Percentiles rank a stretch among this genome's conserved stretches.
Evolutionary conservation across 1,284 basidiomycete genomes (phyloP).

Genomic region (Dichomitus squalens): DNA sequence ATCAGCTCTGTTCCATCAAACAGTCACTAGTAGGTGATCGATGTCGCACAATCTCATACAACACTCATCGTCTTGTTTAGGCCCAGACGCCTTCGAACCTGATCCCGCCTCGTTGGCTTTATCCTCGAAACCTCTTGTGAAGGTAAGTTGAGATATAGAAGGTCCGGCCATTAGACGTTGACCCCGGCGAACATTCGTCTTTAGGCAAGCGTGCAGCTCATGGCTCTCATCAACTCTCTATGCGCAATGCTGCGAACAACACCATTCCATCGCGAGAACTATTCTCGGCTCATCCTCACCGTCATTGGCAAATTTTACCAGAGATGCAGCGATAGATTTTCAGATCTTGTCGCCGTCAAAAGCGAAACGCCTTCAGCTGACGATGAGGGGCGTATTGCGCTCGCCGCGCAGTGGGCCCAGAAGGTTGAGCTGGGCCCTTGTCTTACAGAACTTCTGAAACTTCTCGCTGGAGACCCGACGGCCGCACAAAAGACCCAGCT

Average conservation of each 20-base stretch:
- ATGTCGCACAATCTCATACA: not conserved
- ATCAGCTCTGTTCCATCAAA: constrained; percentile 83
- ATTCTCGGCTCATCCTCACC: constrained; percentile 92
- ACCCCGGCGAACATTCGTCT: not conserved
- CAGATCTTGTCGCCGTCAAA: constrained; percentile 63
- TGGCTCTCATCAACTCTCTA: constrained; percentile 90
- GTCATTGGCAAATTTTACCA: constrained; percentile 98
- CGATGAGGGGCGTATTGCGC: constrained; percentile 47
- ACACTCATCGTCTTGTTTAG: constrained; percentile 38
- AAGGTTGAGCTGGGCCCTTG: constrained; percentile 76
- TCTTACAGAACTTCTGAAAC: constrained; percentile 60
- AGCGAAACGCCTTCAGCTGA: constrained; percentile 36
- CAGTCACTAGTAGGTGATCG: constrained; percentile 67
- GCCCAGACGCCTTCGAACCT: constrained; percentile 83
- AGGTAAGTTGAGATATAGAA: constrained; percentile 47
- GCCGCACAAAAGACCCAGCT: constrained; percentile 53
- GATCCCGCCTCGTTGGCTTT: constrained; percentile 67
- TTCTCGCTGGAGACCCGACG: constrained; percentile 41
- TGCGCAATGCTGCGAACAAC: constrained; percentile 92
- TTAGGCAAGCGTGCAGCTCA: constrained; percentile 81
- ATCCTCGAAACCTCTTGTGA: constrained; percentile 75
- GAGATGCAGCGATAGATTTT: constrained; percentile 87
- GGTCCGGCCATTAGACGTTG: not conserved
- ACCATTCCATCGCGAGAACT: constrained; percentile 96
- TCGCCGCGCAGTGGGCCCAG: constrained; percentile 90